phyloP scores from a whole-genome alignment of 164 flowering plant species.

The Echeveria elegans region DNA sequence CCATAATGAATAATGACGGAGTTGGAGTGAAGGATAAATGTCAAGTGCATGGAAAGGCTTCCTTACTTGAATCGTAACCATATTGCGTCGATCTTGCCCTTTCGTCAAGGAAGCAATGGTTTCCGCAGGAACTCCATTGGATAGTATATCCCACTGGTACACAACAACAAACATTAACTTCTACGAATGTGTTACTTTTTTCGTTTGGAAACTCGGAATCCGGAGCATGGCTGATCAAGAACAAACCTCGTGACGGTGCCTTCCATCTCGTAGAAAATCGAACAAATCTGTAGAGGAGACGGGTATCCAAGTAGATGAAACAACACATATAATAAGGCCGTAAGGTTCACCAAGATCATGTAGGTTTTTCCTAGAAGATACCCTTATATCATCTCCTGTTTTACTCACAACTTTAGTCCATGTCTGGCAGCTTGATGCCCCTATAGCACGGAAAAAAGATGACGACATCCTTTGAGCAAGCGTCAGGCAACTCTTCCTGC shows the following conservation, averaged over 20 bases:
- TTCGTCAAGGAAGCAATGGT: conserved; percentile 67
- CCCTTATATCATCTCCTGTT: conserved; percentile 71
- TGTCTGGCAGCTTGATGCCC: conserved; percentile 78
- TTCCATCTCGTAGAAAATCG: conserved; percentile 76
- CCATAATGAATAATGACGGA: not conserved
- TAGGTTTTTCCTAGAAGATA: conserved; percentile 74
- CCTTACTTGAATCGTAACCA: conserved; percentile 67
- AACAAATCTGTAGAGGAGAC: conserved; percentile 58
- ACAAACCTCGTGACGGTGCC: conserved; percentile 59
- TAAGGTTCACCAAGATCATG: conserved; percentile 84
- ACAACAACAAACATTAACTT: not conserved
- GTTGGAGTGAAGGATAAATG: not conserved
- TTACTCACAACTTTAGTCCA: conserved; percentile 76
- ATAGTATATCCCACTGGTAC: conserved; percentile 82
- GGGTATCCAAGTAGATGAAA: conserved; percentile 83
- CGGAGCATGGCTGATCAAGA: not conserved
- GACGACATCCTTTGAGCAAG: conserved; percentile 86
- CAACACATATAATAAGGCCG: conserved; percentile 79
- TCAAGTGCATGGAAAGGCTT: conserved; percentile 2
- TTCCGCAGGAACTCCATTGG: conserved; percentile 47
- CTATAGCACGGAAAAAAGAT: conserved; percentile 62
- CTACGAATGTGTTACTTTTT: not conserved
- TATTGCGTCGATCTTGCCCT: conserved; percentile 89
- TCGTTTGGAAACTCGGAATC: not conserved
- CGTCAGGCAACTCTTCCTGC: conserved; percentile 83